Base-by-base conservation (phyloP, 2,329 filamentous ascomycete genomes). In the Aspergillus sp. region DNA sequence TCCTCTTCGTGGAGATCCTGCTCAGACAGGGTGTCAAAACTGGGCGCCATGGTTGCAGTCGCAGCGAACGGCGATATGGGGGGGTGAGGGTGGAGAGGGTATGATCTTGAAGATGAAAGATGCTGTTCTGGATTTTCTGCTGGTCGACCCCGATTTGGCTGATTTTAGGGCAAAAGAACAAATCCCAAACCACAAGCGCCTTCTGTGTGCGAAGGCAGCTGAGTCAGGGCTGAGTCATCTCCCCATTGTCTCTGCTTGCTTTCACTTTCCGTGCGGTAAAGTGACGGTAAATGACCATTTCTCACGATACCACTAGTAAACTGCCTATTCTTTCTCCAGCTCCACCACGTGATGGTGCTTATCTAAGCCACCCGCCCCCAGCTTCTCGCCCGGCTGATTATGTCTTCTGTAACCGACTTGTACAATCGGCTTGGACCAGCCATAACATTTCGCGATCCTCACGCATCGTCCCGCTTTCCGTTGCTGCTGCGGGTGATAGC, bases 1-100 rank as follows among this genome's bases (percentile, higher is more conserved):
- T 96, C 93, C 76, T 90, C 90, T 75, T 93, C 89, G 73, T 95
- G 92, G 78, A 94, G 89, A 77, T 96, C 91, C 72, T 94, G 91
- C 78, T 96, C 92, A 78, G 90, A 90, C 75, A 98, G 84, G 73
- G 92, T 90, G 75, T 96, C 91, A 80, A 96, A 98, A 76, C 91
- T 92, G 70, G 90, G 90, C 80, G 94, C 92, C 93, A 97, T 97
- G 81, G 78, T 92, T 83, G 81, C 66, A 51, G 39, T 55, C 48
- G 66, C 64, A 59, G 61, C 61, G 57, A 64, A 63, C 58, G 68
- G 67, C 62, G 64, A 66, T 61, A 62, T 62, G 66, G 61, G 63
- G 63, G 60, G 48, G 59, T 30, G 51, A 59, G 61, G 60, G 64
- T 58, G 61, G 53, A 59, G 59, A 61, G 57, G 57, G 52, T 59